Conservation (phyloP, 805 yeast genomes). For the Suhomyces kilbournensis region DNA sequence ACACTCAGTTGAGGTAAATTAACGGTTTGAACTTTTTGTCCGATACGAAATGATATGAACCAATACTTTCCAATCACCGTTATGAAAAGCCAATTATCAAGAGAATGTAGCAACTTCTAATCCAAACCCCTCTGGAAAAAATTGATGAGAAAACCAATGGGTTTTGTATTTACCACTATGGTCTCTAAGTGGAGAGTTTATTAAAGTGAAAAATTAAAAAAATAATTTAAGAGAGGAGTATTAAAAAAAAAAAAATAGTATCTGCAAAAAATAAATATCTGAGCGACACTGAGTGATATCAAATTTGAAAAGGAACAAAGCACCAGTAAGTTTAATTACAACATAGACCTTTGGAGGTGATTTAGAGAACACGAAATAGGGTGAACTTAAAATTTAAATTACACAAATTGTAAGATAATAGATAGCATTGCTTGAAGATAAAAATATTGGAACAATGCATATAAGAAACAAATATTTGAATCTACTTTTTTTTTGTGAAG, state of each 20-base stretch:
- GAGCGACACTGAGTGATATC: conserved; percentile 3
- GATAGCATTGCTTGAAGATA: not conserved
- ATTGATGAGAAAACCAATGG: conserved; percentile 9
- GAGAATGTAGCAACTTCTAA: not conserved
- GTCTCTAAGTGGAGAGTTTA: not conserved
- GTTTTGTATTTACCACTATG: conserved; percentile 3
- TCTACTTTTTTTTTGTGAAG: not conserved
- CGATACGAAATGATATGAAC: not conserved
- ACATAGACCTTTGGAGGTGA: not conserved
- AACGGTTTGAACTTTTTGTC: not conserved
- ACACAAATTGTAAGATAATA: not conserved
- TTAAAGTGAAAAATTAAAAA: conserved; percentile 1
- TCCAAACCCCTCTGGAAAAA: conserved; percentile 1
- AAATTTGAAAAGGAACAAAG: conserved; percentile 3
- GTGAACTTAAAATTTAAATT: not conserved
- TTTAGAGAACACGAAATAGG: not conserved
- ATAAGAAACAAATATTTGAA: not conserved
- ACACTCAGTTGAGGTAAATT: not conserved
- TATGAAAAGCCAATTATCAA: not conserved
- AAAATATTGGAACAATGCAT: conserved; percentile 2
- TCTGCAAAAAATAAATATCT: not conserved
- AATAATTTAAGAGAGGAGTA: conserved; percentile 3
- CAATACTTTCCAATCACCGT: not conserved
- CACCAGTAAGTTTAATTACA: not conserved
- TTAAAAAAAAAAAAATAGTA: not conserved